A percentile compares a stretch with the other conserved stretches of the same genome.
phyloP scores from a whole-genome alignment of 805 yeast species.

The Cyberlindnera mrakii region DNA sequence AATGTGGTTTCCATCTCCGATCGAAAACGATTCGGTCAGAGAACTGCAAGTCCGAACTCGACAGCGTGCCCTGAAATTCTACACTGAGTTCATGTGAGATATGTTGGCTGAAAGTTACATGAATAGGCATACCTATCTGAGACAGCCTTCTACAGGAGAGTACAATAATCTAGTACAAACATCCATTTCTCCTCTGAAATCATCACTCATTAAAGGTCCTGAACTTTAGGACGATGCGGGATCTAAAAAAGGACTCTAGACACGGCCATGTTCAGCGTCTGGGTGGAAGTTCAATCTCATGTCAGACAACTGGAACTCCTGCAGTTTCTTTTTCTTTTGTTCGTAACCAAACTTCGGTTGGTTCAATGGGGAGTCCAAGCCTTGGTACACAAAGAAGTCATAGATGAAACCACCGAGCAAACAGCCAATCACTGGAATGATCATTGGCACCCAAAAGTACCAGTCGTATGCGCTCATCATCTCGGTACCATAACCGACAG shows the following conservation, averaged over 20 bases:
- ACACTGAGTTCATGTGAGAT: not conserved
- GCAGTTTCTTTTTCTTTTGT: slow-evolving; percentile 13
- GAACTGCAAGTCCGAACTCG: no score
- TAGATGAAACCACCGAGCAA: slow-evolving; percentile 44
- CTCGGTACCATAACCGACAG: slow-evolving; percentile 40
- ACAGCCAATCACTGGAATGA: slow-evolving; percentile 45
- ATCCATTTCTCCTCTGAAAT: not conserved
- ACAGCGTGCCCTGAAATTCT: no score
- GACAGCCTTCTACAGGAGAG: no score
- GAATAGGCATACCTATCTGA: no score
- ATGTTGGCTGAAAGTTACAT: no score
- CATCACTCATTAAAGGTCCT: not conserved
- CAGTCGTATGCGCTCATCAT: slow-evolving; percentile 34
- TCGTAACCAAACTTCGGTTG: slow-evolving; percentile 30
- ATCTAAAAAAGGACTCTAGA: not conserved
- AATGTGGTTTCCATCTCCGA: no score
- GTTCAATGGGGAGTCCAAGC: slow-evolving; percentile 46
- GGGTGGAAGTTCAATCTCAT: slow-evolving; percentile 20
- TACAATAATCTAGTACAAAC: no score
- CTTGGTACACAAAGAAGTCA: slow-evolving; percentile 45
- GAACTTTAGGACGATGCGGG: no score
- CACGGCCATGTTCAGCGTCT: slow-evolving; percentile 1
- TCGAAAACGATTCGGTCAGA: no score
- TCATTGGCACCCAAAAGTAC: slow-evolving; percentile 49
- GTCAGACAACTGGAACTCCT: slow-evolving; percentile 16